Conservation (phyloP, 2,329 filamentous ascomycete genomes). For the Harringtonia aguacate region DNA sequence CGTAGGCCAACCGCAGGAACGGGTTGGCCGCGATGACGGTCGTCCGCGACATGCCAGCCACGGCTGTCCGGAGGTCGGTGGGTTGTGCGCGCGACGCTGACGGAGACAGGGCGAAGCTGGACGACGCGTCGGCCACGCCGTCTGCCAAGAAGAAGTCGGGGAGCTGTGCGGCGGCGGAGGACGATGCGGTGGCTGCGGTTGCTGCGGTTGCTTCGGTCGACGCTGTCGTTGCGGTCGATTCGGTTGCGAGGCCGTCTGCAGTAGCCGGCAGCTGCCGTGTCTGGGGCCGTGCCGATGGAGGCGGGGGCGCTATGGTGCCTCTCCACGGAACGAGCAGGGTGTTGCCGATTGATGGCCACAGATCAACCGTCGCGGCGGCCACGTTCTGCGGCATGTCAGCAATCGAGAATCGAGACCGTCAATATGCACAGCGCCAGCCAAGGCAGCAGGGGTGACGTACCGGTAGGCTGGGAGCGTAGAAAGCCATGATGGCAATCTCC, state of each 20-base stretch:
- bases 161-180: neutral
- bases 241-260: too few relatives aligned
- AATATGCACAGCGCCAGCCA: too few relatives aligned
- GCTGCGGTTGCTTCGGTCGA: neutral
- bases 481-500: slow-evolving; percentile 5
- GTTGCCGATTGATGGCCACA: slow-evolving; percentile 35
- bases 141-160: slow-evolving; percentile 1
- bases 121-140: slow-evolving; percentile 1
- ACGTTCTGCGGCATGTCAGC: slow-evolving; percentile 15
- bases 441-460: slow-evolving; percentile 2
- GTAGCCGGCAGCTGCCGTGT: neutral
- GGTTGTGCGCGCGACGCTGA: slow-evolving; percentile 15
- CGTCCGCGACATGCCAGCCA: slow-evolving; percentile 3
- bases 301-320: slow-evolving; percentile 9
- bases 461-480: slow-evolving; percentile 8
- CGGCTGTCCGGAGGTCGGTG: slow-evolving; percentile 11
- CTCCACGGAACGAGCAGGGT: slow-evolving; percentile 26
- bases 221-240: slow-evolving; percentile 1
- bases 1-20: slow-evolving; percentile 1
- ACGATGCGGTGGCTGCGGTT: neutral
- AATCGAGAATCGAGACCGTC: neutral
- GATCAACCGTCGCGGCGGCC: slow-evolving; percentile 29
- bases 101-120: slow-evolving; percentile 16
- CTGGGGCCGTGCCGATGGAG: neutral
- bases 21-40: slow-evolving; percentile 4